phyloP scores from a whole-genome alignment of 2,329 filamentous ascomycete genomes.

The Colletotrichum cereale region DNA sequence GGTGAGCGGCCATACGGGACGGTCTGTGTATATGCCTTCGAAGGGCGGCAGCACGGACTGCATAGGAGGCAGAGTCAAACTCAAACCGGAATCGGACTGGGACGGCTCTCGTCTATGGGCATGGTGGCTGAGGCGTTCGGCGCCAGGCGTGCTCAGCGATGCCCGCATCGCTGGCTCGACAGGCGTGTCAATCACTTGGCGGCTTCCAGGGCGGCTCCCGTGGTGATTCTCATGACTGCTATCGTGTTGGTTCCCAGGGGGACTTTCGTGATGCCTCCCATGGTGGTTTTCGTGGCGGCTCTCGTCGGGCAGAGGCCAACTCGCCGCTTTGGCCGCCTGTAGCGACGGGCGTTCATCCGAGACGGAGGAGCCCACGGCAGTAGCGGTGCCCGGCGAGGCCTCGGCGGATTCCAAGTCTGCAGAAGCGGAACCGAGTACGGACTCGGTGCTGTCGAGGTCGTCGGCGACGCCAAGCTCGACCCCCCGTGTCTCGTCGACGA shows the following conservation, averaged over 20 bases:
- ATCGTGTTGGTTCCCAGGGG: conserved; percentile 3
- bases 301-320: conserved; percentile 28
- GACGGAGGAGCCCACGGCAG: neutral
- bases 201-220: neutral
- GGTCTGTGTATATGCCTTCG: conserved; percentile 42
- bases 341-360: conserved; percentile 23
- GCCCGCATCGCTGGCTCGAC: conserved; percentile 15
- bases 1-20: conserved; percentile 46
- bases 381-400: conserved; percentile 21
- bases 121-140: conserved; percentile 9
- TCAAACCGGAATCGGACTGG: conserved; percentile 26
- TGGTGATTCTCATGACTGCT: neutral
- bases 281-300: neutral
- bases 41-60: conserved; percentile 34
- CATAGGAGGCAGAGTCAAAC: conserved; percentile 29
- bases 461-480: conserved; percentile 34
- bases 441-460: conserved; percentile 21
- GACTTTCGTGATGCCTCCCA: neutral
- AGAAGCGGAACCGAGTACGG: conserved; percentile 8
- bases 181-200: neutral
- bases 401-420: conserved; percentile 7
- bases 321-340: conserved; percentile 31
- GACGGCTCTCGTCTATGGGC: conserved; percentile 22
- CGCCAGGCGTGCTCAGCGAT: conserved; percentile 24
- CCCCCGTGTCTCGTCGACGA: conserved; percentile 36